Evolutionary conservation across 768 basidiomycete genomes (phyloP), one percentile per base, ranked within the genome.

Genomic region (Tulasnella sp.): DNA sequence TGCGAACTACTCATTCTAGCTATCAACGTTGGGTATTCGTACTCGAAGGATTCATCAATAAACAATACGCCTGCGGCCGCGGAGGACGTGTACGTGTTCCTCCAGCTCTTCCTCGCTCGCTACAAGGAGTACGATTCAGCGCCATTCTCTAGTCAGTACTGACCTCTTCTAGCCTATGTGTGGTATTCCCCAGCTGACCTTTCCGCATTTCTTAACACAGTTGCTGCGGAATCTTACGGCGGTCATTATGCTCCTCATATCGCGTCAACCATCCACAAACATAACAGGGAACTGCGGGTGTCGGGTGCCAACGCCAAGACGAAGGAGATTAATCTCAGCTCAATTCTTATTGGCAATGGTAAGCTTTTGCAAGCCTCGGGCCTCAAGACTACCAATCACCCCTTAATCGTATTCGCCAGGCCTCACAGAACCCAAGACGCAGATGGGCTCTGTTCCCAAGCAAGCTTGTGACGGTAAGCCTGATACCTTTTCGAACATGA

Each of bases 1-100:
- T 2, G 9, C n/a, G 2, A 12, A 27, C 22, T 15, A 30, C 31
- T 42, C 2, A 62, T 31, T 62, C 42, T 61, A 73, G 67, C 93
- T 93, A 80, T 93, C 64, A 81, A 85, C 58, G 93, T 96, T 41
- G 93, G 94, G 30, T 94, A 78, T 72, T 92, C 89, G 0, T 97
- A 93, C 68, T 78, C 82, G 11, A 83, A 86, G 41, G 83, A 83
- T 38, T 82, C 80, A 1, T 78, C 76, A 1, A 86, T 97, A 51
- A 79, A 82, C 70, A 88, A 79, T 46, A 87, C 84, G 56, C 90
- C 90, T 3, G 82, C 83, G 21, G 91, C 91, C 2, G 94, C 88
- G 19, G 79, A 87, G 70, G 93, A 98, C 61, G 91, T 99, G 11
- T 85, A 87, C 68, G 83, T 84, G 3, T 90, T 90, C 76, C 74